Evolutionary conservation across 2,329 filamentous ascomycete genomes (phyloP).

Genomic region (Pseudogymnoascus sp.): DNA sequence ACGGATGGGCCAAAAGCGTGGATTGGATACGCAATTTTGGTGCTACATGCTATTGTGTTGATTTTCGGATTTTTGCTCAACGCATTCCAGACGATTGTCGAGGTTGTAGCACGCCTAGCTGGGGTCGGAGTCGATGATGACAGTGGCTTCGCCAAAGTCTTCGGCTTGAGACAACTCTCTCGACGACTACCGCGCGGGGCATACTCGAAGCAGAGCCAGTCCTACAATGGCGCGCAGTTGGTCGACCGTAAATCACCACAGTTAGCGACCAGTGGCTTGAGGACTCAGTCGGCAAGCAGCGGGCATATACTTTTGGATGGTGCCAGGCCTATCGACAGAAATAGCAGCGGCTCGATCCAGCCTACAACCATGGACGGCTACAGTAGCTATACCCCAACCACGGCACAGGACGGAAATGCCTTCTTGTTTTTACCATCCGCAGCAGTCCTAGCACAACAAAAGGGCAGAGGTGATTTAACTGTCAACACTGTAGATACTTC

Average conservation of each 20-base stretch:
- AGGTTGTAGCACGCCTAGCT: conserved; percentile 73
- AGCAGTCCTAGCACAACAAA: conserved; percentile 21
- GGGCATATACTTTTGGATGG: conserved; percentile 31
- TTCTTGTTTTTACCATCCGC: conserved; percentile 61
- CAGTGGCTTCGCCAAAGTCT: conserved; percentile 69
- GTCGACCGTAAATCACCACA: conserved; percentile 57
- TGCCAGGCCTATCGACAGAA: conserved; percentile 22
- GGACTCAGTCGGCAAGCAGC: conserved; percentile 56
- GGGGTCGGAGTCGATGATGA: conserved; percentile 74
- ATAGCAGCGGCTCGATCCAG: conserved; percentile 52
- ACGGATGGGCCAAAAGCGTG: conserved; percentile 77
- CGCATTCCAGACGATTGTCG: conserved; percentile 79
- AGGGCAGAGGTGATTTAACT: conserved; percentile 36
- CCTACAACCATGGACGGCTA: conserved; percentile 40
- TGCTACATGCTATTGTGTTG: conserved; percentile 77
- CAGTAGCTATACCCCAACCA: conserved; percentile 65
- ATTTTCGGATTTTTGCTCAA: conserved; percentile 92
- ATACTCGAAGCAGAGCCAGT: conserved; percentile 71
- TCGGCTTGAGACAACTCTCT: conserved; percentile 83
- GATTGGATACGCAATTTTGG: conserved; percentile 86
- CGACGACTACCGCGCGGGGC: conserved; percentile 57
- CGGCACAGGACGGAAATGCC: conserved; percentile 60
- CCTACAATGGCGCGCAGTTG: conserved; percentile 70
- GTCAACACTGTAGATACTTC: conserved; percentile 44
- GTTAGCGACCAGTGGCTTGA: conserved; percentile 40